Percentiles rank a stretch among this genome's conserved stretches.
Evolutionary conservation across 768 basidiomycete species (phyloP).

Genomic region (Tremella fuciformis): DNA sequence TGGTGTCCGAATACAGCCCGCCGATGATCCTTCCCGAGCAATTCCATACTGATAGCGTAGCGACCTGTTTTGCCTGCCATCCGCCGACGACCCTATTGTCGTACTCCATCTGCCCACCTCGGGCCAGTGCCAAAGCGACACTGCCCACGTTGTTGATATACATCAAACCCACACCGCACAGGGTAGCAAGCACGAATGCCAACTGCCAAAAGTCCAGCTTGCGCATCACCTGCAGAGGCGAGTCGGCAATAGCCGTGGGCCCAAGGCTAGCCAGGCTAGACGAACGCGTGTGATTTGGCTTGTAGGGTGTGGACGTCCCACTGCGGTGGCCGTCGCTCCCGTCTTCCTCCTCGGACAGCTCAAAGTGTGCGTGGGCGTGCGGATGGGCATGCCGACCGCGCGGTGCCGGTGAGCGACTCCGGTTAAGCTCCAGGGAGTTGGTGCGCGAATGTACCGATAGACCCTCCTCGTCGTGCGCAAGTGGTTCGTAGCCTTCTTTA

Average conservation of each 20-base stretch:
- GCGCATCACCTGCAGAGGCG: conserved; percentile 54
- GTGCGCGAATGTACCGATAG: conserved; percentile 11
- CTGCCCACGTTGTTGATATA: conserved; percentile 87
- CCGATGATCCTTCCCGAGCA: conserved; percentile 75
- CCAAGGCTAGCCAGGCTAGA: conserved; percentile 13
- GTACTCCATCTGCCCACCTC: conserved; percentile 60
- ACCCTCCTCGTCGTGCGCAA: conserved; percentile 6
- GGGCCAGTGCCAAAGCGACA: conserved; percentile 63
- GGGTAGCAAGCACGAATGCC: conserved; percentile 59
- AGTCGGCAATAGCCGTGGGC: conserved; percentile 16
- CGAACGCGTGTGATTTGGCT: conserved; percentile 15
- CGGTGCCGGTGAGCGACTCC: conserved; percentile 27
- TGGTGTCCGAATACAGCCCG: conserved; percentile 55
- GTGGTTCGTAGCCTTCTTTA: conserved; percentile 19
- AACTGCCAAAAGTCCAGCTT: conserved; percentile 66
- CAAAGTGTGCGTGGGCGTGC: neutral
- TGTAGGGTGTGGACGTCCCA: neutral
- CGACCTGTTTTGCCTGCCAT: conserved; percentile 83
- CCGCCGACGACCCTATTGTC: conserved; percentile 66
- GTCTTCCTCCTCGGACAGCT: neutral
- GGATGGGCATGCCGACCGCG: conserved; percentile 13
- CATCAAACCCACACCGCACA: conserved; percentile 73
- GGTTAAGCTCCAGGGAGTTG: conserved; percentile 35
- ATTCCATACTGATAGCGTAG: conserved; percentile 75
- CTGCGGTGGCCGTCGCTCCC: too few relatives aligned